Evolutionary conservation across 192 early-diverging fungal species (phyloP), one percentile per base, ranked within the genome.

Genomic region (Pilobolus umbonatus): DNA sequence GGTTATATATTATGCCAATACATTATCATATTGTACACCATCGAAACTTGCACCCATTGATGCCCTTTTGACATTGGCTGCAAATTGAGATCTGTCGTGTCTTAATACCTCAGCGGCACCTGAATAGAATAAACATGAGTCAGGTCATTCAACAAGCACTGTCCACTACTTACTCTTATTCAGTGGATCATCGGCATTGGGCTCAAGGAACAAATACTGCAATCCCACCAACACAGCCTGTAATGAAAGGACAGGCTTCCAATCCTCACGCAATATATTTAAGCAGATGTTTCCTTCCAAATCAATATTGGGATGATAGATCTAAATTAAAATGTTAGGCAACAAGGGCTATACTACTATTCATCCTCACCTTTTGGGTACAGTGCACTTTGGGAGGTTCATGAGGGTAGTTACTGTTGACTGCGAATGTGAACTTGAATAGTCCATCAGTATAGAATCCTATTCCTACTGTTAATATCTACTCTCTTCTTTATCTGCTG

Each of bases 271-370:
- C 61, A 98, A 75, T 58, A 98, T 92, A 72, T 97, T 97, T 26
- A 98, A 75, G 62, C 96, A 98, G 31, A 98, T 88, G 42, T 97
- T 94, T 40, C 96, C 96, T 48, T 94, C 90, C 6, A 93, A 75
- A 63, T 98, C 92, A 68, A 98, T 96, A 71, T 98, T 98, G 10
- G 96, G 96, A 72, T 98, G 96, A 73, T 93, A 98, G 48, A 98
- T 94, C 76, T 88, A 59, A 14, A 47, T 14, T 8, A 47, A 5
- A 47, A 47, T 8, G 11, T 5, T 35, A 35, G 11, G 11, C 14
- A 34, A 26, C 26, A 52, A 38, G 1, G 26, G 24, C 24, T 8
- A n/a, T n/a, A n/a, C n/a, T n/a, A n/a, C n/a, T n/a, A 21, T 40
- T 12, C 31, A 9, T 0, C 31, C 50, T 29, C 73, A 93, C 88